Percentiles rank a stretch among this genome's conserved stretches.
phyloP scores from a whole-genome alignment of 2,329 filamentous ascomycete species.

The Malbranchea cinnamomea region DNA sequence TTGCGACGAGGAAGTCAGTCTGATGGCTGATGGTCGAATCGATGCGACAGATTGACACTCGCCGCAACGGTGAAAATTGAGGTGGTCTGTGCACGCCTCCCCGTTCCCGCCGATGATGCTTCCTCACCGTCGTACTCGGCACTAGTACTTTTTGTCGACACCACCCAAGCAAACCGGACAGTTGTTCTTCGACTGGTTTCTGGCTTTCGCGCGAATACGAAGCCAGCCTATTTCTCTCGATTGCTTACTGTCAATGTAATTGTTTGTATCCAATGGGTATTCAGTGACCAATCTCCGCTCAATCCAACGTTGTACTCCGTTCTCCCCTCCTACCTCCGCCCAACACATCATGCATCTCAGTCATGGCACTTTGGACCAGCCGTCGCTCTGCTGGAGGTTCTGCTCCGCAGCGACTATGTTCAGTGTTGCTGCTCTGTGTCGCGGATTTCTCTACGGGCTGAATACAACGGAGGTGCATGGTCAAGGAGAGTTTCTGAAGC shows the following conservation, averaged over 20 bases:
- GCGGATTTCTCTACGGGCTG: constrained; percentile 58
- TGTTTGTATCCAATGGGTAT: constrained; percentile 10
- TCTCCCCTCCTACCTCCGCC: constrained; percentile 4
- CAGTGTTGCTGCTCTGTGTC: constrained; percentile 52
- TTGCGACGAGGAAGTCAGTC: background rate
- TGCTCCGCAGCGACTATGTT: constrained; percentile 64
- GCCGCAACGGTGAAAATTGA: constrained; percentile 5
- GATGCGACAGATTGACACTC: background rate
- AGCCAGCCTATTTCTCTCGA: constrained; percentile 4
- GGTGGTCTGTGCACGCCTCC: constrained; percentile 9
- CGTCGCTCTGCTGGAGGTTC: constrained; percentile 46
- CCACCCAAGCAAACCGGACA: background rate
- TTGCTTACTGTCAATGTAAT: constrained; percentile 15
- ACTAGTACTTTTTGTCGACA: too few species aligned
- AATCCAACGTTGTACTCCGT: too few species aligned
- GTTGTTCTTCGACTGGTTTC: background rate
- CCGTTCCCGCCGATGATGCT: too few species aligned
- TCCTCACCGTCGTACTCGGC: too few species aligned
- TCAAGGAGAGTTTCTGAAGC: constrained; percentile 55
- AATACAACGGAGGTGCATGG: constrained; percentile 66
- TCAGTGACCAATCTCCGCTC: too few species aligned
- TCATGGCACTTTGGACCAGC: constrained; percentile 26
- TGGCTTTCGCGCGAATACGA: background rate
- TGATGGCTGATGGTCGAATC: background rate
- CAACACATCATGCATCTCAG: constrained; percentile 21